A percentile compares a stretch with the other conserved stretches of the same genome.
Evolutionary conservation across 2,329 filamentous ascomycete species (phyloP).

Genomic region (Fusarium pseudograminearum): DNA sequence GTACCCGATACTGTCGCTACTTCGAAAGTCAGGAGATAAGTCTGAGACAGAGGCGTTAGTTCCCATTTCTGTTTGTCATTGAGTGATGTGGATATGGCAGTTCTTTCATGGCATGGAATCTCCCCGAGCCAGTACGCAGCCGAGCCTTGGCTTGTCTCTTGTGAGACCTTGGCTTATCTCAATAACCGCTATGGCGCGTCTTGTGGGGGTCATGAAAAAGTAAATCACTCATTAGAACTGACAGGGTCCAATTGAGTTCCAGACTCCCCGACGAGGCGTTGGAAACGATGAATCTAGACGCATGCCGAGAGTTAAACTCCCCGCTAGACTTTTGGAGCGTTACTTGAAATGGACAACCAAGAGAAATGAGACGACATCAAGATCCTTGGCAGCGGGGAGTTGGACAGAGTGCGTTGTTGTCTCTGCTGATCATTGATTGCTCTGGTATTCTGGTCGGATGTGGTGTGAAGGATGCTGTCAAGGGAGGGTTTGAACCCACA

Average conservation of each 20-base stretch:
- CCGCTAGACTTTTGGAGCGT: slow-evolving; percentile 18
- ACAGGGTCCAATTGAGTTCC: background rate
- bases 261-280: slow-evolving; percentile 34
- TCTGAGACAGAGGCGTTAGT: background rate
- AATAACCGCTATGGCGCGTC: background rate
- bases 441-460: background rate
- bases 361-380: slow-evolving; percentile 9
- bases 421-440: background rate
- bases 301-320: slow-evolving; percentile 34
- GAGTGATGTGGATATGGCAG: background rate
- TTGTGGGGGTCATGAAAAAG: slow-evolving; percentile 30
- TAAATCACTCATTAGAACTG: slow-evolving; percentile 41
- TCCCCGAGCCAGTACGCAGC: background rate
- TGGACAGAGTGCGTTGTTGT: background rate
- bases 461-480: background rate
- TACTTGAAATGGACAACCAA: slow-evolving; percentile 15
- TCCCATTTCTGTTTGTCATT: background rate
- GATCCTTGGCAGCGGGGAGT: slow-evolving; percentile 6
- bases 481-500: background rate
- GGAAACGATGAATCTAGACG: slow-evolving; percentile 1
- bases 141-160: background rate
- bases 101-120: background rate
- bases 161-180: slow-evolving; percentile 26
- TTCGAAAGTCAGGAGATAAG: background rate
- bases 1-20: background rate